phyloP scores from a whole-genome alignment of 2,329 filamentous ascomycete genomes.

The Cytospora leucostoma region DNA sequence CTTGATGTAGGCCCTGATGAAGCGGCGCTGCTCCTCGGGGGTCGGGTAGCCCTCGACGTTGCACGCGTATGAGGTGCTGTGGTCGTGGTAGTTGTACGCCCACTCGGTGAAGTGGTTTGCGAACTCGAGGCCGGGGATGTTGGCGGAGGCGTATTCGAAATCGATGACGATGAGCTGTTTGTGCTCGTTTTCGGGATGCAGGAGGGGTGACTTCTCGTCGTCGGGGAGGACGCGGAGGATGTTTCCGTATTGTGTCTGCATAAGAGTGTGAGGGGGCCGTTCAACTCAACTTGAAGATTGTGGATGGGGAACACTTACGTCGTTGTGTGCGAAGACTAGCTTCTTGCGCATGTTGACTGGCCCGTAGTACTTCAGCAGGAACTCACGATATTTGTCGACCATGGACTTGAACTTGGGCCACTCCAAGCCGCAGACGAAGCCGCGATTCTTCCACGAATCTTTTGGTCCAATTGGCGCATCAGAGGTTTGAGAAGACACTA shows the following conservation, averaged over 20 bases:
- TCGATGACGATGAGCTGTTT: constrained; percentile 97
- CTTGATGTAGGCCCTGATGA: constrained; percentile 82
- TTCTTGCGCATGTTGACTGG: constrained; percentile 66
- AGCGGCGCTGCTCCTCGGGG: constrained; percentile 77
- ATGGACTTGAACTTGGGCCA: constrained; percentile 77
- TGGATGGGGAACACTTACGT: constrained; percentile 60
- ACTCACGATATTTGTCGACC: constrained; percentile 75
- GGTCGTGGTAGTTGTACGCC: constrained; percentile 95
- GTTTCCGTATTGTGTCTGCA: constrained; percentile 94
- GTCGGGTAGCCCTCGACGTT: constrained; percentile 73
- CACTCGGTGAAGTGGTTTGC: constrained; percentile 98
- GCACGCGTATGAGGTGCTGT: constrained; percentile 65
- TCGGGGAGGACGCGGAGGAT: constrained; percentile 74
- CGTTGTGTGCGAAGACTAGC: constrained; percentile 95
- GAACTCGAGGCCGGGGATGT: constrained; percentile 84
- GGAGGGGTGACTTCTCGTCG: constrained; percentile 78
- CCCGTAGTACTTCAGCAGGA: constrained; percentile 72
- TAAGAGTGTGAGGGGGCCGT: constrained; percentile 7
- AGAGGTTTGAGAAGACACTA: constrained; percentile 30
- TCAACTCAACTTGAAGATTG: neutral
- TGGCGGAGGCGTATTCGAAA: constrained; percentile 95
- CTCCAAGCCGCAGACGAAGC: constrained; percentile 78
- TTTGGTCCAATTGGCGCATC: constrained; percentile 30
- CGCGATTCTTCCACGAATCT: constrained; percentile 66
- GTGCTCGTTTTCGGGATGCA: constrained; percentile 88